Percentiles rank a stretch among this genome's conserved stretches.
These are phyloP conservation scores for Thermomyces lanuginosus DNA, from an alignment of 2,329 filamentous ascomycete species.

Conservation along the genomic window DNA sequence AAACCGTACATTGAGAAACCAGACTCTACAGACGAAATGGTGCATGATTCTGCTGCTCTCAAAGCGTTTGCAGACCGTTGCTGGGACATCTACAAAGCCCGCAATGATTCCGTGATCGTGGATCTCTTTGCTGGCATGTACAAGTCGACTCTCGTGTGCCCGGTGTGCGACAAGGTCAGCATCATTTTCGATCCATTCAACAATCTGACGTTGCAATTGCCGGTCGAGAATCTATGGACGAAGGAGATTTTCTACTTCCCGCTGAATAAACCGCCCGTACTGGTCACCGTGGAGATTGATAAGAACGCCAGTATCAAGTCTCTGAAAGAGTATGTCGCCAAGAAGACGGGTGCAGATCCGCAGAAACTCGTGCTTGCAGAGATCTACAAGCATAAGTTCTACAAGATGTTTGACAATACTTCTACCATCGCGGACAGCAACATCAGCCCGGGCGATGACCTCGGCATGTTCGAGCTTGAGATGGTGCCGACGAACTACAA, in stretches of 20 bases:
- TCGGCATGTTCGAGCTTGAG: slow-evolving; percentile 65
- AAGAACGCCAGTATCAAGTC: slow-evolving; percentile 44
- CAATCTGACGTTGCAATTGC: slow-evolving; percentile 78
- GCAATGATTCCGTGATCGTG: slow-evolving; percentile 88
- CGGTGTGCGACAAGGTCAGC: slow-evolving; percentile 81
- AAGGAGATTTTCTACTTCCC: slow-evolving; percentile 64
- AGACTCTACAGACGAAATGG: slow-evolving; percentile 92
- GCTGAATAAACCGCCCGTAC: slow-evolving; percentile 51
- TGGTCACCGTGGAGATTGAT: slow-evolving; percentile 63
- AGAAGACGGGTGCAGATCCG: slow-evolving; percentile 35
- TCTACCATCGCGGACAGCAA: slow-evolving; percentile 51
- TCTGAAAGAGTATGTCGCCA: slow-evolving; percentile 36
- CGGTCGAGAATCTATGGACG: slow-evolving; percentile 68
- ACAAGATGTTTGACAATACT: slow-evolving; percentile 64
- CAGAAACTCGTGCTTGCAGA: slow-evolving; percentile 62
- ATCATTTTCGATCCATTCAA: slow-evolving; percentile 98
- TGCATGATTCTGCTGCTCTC: slow-evolving; percentile 64
- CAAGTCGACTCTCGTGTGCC: slow-evolving; percentile 91
- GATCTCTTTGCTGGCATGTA: slow-evolving; percentile 97
- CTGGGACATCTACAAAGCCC: slow-evolving; percentile 77
- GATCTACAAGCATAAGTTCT: slow-evolving; percentile 69
- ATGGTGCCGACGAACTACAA: slow-evolving; percentile 62
- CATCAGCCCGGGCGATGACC: slow-evolving; percentile 46
- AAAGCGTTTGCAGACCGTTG: slow-evolving; percentile 72
- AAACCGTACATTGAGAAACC: slow-evolving; percentile 97